These are phyloP conservation scores for Musa troglodytarum DNA, from an alignment of 176 grass and related monocot species.

Conservation along the genomic window DNA sequence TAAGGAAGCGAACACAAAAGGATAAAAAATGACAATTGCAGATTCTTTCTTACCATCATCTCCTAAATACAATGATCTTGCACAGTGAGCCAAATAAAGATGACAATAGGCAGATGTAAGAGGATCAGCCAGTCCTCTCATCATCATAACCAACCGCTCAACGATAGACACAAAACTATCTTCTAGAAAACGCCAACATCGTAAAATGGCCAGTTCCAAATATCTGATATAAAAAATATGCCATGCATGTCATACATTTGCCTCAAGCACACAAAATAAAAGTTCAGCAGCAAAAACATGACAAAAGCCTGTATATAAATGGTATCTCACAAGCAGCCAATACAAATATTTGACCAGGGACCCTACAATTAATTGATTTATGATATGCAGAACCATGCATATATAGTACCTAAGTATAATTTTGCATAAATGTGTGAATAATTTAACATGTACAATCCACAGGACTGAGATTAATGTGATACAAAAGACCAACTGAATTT, in stretches of 20 bases:
- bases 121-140: constrained; percentile 22
- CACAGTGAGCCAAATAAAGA: constrained; percentile 15
- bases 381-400: too few species aligned
- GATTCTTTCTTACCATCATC: constrained; percentile 3
- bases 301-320: background rate
- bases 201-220: constrained; percentile 22
- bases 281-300: background rate
- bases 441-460: too few species aligned
- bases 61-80: constrained; percentile 4
- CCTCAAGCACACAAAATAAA: background rate
- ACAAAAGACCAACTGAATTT: too few species aligned
- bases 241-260: background rate
- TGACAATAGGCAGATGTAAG: constrained; percentile 20
- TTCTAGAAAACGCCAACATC: constrained; percentile 19
- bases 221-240: constrained; percentile 16
- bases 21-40: background rate
- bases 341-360: too few species aligned
- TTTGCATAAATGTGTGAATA: too few species aligned
- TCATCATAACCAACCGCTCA: constrained; percentile 22
- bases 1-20: background rate
- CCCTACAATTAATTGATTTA: too few species aligned
- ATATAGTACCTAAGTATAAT: too few species aligned
- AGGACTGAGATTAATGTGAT: too few species aligned
- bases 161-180: constrained; percentile 11
- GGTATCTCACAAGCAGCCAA: too few species aligned